These are phyloP conservation scores for Senecio squalidus DNA, from an alignment of 140 eudicot genomes.

Conservation along the genomic window DNA sequence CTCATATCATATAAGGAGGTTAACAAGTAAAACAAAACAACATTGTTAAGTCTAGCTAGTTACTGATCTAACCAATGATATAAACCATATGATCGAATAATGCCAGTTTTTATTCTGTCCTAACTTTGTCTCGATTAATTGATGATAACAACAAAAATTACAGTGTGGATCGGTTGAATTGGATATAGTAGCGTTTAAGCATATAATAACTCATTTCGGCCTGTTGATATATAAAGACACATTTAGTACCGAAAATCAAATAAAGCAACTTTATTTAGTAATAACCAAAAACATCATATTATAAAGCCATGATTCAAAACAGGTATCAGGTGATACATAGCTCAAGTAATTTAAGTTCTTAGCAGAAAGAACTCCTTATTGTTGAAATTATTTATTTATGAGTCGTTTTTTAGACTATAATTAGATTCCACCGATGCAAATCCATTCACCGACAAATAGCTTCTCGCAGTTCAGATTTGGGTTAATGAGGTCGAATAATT, in stretches of 20 bases:
- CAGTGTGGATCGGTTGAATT: too few species aligned
- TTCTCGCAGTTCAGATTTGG: conserved; percentile 28
- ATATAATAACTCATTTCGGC: too few species aligned
- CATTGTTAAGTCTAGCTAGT: neutral
- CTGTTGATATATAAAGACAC: too few species aligned
- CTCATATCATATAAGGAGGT: neutral
- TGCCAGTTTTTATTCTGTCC: neutral
- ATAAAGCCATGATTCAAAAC: neutral
- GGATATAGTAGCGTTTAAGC: too few species aligned
- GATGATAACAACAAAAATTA: too few species aligned
- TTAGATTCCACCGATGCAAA: conserved; percentile 20
- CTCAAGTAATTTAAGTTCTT: neutral
- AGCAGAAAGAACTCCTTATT: conserved; percentile 2
- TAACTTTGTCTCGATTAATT: neutral
- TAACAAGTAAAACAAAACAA: neutral
- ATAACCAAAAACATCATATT: conserved; percentile 5
- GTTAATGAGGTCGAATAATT: conserved; percentile 26
- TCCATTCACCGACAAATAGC: conserved; percentile 38
- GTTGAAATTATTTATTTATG: neutral
- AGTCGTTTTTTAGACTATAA: neutral
- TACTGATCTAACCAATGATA: neutral
- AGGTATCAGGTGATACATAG: neutral
- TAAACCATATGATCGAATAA: too few species aligned
- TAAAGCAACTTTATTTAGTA: too few species aligned
- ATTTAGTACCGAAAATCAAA: too few species aligned